Evolutionary conservation across 768 basidiomycete species (phyloP), one percentile per base, ranked within the genome.

Genomic region (Clitopilus passeckerianus): DNA sequence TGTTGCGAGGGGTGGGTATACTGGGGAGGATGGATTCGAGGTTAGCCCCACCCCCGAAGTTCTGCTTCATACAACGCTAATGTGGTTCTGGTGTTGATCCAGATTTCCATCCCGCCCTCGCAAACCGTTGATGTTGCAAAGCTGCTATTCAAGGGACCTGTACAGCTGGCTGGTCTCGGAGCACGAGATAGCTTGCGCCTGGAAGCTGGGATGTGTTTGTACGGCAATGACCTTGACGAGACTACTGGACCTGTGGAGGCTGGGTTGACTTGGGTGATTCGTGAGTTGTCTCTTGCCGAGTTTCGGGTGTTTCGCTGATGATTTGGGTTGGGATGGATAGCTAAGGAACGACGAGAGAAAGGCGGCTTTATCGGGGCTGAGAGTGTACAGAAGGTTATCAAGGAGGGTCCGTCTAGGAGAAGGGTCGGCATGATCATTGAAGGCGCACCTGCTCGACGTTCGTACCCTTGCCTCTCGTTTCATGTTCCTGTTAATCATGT

Each of bases 21-120:
- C 97, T 0, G 97, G 97, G 10, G 97, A 99, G 74, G 97, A 99
- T 72, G 97, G 97, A 0, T 98, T 99, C 64, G 97, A 99, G 81
- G 94, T 87, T 23, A 59, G 63, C 16, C 10, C 23, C 23, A 18
- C 6, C 30, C 1, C 37, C 10, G n/a, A n/a, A 41, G 5, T 41
- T 41, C 15, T 41, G 3, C 5, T 18, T 41, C 37, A 15, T 14
- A 14, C 3, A 41, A 41, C 37, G 5, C 37, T 14, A 12, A 30
- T 30, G 37, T 18, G 5, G 37, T 4, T 52, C 16, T 30, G 27
- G 7, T 30, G n/a, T 30, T 30, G 27, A 7, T 30, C 24, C 64
- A 93, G 93, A 93, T 98, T 62, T 96, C 93, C 4, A 87, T 96
- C 43, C 93, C 93, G 0, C 91, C 92, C 0, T 78, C 82, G 2